Evolutionary conservation across 208 protist genomes (phyloP), one percentile per base, ranked within the genome.

Genomic region (Naegleria lovaniensis): DNA sequence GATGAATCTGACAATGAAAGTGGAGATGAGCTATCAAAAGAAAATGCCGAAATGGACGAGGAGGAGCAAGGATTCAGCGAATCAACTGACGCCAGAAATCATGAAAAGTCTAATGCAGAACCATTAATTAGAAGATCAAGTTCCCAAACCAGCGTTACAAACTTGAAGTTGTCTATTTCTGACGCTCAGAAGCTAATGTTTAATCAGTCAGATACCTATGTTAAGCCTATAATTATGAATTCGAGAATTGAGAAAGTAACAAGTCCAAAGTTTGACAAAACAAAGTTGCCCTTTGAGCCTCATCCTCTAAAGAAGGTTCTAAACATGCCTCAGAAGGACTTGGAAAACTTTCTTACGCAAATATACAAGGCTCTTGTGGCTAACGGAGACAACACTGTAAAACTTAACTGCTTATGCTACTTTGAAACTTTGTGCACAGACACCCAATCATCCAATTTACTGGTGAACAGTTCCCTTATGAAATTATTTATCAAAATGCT

Each of bases 401-500:
- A 96, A 90, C 92, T 94, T 3, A 97, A 97, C 91, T 92, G 95
- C n/a, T 93, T 97, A 85, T 93, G 93, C 75, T 98, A 97, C 94
- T 96, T 97, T 91, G 95, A 96, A 89, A 93, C 93, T 5, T 93
- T 98, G 43, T 96, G 94, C 89, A 90, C 91, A 39, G 96, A 96
- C 67, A 90, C 94, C 2, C 91, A 93, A 43, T 95, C 94, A 88
- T 96, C 97, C n/a, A 97, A 96, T 75, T 92, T 96, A 25, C 92
- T 97, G 83, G 94, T 97, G 15, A 98, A 97, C 92, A 96, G 95
- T 92, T 96, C 95, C n/a, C 92, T 97, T 3, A 96, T 97, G 96
- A 94, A 92, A 76, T 92, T 97, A 39, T 97, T 95, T 92, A 91
- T 97, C 15, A 95, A 95, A 89, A 93, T 97, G 90, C 92, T 94